These are phyloP conservation scores for Inonotus obliquus DNA, from an alignment of 1,284 basidiomycete species.

Conservation along the genomic window DNA sequence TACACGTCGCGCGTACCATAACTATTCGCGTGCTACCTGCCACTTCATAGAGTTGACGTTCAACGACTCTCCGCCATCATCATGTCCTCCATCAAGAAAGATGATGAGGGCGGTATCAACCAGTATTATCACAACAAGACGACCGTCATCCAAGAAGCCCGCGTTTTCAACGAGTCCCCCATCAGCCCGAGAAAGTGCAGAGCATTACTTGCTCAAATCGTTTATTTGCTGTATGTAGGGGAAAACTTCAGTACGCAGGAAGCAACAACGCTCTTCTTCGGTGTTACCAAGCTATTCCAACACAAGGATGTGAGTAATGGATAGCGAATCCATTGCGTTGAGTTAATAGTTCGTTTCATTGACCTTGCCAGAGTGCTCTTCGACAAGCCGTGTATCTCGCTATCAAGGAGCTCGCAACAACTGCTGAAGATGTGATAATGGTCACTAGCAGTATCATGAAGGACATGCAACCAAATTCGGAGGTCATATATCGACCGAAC, in stretches of 20 bases:
- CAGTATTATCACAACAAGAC: conserved; percentile 93
- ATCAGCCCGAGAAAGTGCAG: conserved; percentile 97
- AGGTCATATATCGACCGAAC: conserved; percentile 98
- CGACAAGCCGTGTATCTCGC: conserved; percentile 98
- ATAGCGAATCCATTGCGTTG: not conserved
- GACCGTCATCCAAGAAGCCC: conserved; percentile 95
- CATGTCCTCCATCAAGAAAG: conserved; percentile 86
- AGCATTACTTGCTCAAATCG: conserved; percentile 92
- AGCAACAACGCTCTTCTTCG: conserved; percentile 97
- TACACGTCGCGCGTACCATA: not conserved
- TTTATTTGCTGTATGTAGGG: conserved; percentile 94
- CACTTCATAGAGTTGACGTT: not conserved
- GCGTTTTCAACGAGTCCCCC: conserved; percentile 99
- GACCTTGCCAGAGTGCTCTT: conserved; percentile 70
- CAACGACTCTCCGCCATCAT: conserved; percentile 28
- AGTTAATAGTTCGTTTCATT: not conserved
- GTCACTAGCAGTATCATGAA: conserved; percentile 99
- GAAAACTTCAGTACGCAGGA: conserved; percentile 96
- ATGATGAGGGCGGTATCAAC: conserved; percentile 84
- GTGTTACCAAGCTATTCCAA: conserved; percentile 98
- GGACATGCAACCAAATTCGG: conserved; percentile 99
- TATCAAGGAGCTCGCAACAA: conserved; percentile 95
- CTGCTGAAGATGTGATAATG: conserved; percentile 99
- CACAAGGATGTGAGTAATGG: conserved; percentile 88
- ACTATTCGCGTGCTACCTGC: not conserved